Conservation (phyloP, 2,329 filamentous ascomycete species). For the Dothideomycetes sp. region DNA sequence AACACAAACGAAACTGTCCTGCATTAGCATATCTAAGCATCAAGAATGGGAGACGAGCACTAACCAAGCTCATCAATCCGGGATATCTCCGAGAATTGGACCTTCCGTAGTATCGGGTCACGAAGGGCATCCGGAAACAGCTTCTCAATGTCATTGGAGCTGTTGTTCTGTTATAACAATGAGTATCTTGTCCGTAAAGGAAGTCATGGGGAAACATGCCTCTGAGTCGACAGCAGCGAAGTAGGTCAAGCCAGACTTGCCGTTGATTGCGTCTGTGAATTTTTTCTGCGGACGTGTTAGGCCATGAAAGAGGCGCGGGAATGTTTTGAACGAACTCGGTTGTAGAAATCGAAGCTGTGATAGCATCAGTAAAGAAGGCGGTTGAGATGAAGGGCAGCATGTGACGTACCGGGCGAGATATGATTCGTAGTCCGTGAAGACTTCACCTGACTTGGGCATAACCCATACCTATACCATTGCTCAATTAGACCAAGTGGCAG, state of each 20-base stretch:
- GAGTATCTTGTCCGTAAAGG: constrained; percentile 15
- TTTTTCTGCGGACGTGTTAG: constrained; percentile 50
- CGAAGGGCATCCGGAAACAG: constrained; percentile 87
- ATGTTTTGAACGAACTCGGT: constrained; percentile 54
- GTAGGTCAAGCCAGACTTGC: constrained; percentile 81
- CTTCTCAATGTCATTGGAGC: constrained; percentile 81
- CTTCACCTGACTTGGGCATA: constrained; percentile 79
- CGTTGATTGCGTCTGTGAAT: constrained; percentile 94
- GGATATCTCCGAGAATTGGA: constrained; percentile 83
- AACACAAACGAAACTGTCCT: constrained; percentile 47
- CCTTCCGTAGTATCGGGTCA: constrained; percentile 77
- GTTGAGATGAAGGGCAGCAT: background rate
- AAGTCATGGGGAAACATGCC: constrained; percentile 21
- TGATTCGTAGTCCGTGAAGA: constrained; percentile 80
- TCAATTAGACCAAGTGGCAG: background rate
- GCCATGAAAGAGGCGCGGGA: constrained; percentile 12
- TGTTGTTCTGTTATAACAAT: constrained; percentile 37
- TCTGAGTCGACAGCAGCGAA: constrained; percentile 64
- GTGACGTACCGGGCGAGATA: constrained; percentile 68
- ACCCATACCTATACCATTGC: constrained; percentile 66
- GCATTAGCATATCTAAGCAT: constrained; percentile 11
- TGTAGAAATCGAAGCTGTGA: constrained; percentile 81
- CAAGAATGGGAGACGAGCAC: constrained; percentile 18
- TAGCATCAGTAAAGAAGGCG: constrained; percentile 17
- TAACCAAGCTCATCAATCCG: constrained; percentile 73